These are phyloP conservation scores for Fusarium staphyleae DNA, from an alignment of 2,329 filamentous ascomycete genomes.

Conservation along the genomic window DNA sequence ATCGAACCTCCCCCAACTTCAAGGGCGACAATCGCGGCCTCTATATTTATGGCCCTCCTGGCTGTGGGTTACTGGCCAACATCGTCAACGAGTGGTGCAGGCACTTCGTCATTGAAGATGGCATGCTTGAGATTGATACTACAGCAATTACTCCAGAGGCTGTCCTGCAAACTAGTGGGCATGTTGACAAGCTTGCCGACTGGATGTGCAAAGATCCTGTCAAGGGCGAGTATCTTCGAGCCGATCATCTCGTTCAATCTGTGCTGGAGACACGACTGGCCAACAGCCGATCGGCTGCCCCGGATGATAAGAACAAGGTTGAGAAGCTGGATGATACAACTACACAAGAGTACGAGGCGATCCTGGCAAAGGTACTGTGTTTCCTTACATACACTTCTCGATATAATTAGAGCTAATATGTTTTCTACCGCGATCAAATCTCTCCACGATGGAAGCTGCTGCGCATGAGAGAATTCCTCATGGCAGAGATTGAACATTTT, in stretches of 20 bases:
- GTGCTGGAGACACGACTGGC: constrained; percentile 85
- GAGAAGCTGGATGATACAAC: constrained; percentile 84
- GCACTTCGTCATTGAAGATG: constrained; percentile 89
- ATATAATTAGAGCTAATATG: neutral
- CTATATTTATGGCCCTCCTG: constrained; percentile 90
- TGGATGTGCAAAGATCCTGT: constrained; percentile 99
- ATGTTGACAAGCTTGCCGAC: constrained; percentile 96
- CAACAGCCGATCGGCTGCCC: constrained; percentile 88
- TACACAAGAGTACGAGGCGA: constrained; percentile 87
- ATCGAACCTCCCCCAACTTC: constrained; percentile 48
- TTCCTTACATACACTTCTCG: neutral
- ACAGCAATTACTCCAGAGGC: constrained; percentile 91
- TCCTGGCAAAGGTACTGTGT: constrained; percentile 66
- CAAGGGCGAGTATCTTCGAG: constrained; percentile 92
- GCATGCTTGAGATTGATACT: constrained; percentile 94
- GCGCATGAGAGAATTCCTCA: constrained; percentile 93
- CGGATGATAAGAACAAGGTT: constrained; percentile 73
- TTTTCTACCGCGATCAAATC: constrained; percentile 88
- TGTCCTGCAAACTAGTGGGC: constrained; percentile 91
- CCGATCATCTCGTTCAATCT: constrained; percentile 95
- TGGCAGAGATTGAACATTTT: constrained; percentile 98
- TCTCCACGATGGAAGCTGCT: constrained; percentile 89
- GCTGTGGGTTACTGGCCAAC: constrained; percentile 84
- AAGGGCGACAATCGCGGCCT: constrained; percentile 79
- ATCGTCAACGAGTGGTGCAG: constrained; percentile 89